Percentiles rank a stretch among this genome's conserved stretches.
phyloP scores from a whole-genome alignment of 1,139 yeast genomes.

The Pichia terricola region DNA sequence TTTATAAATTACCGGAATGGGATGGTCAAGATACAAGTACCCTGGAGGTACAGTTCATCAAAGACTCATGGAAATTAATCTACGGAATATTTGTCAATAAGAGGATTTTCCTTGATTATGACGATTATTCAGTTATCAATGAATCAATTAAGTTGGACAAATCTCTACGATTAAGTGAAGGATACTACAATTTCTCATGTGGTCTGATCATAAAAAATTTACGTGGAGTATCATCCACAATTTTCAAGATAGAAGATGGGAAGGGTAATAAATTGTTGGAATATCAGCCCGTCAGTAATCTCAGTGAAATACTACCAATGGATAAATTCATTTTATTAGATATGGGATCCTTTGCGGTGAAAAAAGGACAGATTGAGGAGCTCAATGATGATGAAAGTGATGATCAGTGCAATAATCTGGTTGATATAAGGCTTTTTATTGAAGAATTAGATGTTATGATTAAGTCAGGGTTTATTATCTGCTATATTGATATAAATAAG shows the following conservation, averaged over 20 bases:
- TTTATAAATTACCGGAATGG: slow-evolving; percentile 14
- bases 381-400: not conserved
- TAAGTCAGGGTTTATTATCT: slow-evolving; percentile 49
- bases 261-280: slow-evolving; percentile 26
- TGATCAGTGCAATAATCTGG: slow-evolving; percentile 19
- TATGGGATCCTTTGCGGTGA: slow-evolving; percentile 40
- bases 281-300: slow-evolving; percentile 48
- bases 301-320: slow-evolving; percentile 48
- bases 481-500: slow-evolving; percentile 43
- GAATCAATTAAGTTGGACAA: slow-evolving; percentile 14
- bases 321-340: slow-evolving; percentile 42
- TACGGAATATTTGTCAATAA: slow-evolving; percentile 42
- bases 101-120: slow-evolving; percentile 42
- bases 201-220: slow-evolving; percentile 46
- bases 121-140: slow-evolving; percentile 39
- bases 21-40: not conserved
- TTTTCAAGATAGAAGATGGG: slow-evolving; percentile 35
- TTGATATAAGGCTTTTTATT: slow-evolving; percentile 38
- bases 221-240: slow-evolving; percentile 48
- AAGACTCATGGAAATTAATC: slow-evolving; percentile 49
- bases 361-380: slow-evolving; percentile 3
- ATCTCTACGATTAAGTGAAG: slow-evolving; percentile 42
- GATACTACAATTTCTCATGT: slow-evolving; percentile 38
- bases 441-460: slow-evolving; percentile 52
- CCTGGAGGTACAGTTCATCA: slow-evolving; percentile 23